A percentile compares a stretch with the other conserved stretches of the same genome.
Evolutionary conservation across 1,284 basidiomycete genomes (phyloP).

Genomic region (Ustilago vetiveriae): DNA sequence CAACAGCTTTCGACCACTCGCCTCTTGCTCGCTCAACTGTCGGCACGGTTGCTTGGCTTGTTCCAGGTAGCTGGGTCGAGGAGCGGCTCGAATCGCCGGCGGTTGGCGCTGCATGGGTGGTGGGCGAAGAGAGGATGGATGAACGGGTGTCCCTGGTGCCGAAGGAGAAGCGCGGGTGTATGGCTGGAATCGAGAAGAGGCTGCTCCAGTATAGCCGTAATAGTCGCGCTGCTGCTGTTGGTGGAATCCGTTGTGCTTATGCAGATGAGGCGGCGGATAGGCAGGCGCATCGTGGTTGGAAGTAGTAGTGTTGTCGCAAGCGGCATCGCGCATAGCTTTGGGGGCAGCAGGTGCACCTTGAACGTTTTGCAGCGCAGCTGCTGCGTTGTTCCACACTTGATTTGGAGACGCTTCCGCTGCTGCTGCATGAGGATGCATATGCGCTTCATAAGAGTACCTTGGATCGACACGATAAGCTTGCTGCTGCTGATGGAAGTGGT

Average conservation of each 20-base stretch:
- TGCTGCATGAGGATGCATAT: neutral
- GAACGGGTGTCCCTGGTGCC: conserved; percentile 1
- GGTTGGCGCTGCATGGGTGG: conserved; percentile 3
- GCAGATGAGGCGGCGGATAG: neutral
- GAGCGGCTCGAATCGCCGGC: conserved; percentile 23
- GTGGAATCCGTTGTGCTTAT: neutral
- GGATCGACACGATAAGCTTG: neutral
- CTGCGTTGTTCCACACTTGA: neutral
- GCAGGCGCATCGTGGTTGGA: neutral
- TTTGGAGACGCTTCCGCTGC: neutral
- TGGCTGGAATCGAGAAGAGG: conserved; percentile 6
- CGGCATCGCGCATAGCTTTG: conserved; percentile 23
- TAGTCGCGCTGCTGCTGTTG: conserved; percentile 14
- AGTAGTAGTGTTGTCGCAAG: neutral
- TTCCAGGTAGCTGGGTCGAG: conserved; percentile 18
- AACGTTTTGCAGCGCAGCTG: neutral
- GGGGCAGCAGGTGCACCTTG: conserved; percentile 19
- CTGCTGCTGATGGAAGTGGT: neutral
- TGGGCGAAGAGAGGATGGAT: neutral
- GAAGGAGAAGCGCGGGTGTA: conserved; percentile 2
- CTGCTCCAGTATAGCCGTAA: neutral
- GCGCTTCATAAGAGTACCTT: conserved; percentile 4
- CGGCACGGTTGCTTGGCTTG: conserved; percentile 9
- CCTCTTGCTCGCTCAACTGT: conserved; percentile 18
- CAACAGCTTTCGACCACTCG: conserved; percentile 67